Percentiles rank a stretch among this genome's conserved stretches.
phyloP scores from a whole-genome alignment of 768 basidiomycete genomes.

The Boletus rubescentipes region DNA sequence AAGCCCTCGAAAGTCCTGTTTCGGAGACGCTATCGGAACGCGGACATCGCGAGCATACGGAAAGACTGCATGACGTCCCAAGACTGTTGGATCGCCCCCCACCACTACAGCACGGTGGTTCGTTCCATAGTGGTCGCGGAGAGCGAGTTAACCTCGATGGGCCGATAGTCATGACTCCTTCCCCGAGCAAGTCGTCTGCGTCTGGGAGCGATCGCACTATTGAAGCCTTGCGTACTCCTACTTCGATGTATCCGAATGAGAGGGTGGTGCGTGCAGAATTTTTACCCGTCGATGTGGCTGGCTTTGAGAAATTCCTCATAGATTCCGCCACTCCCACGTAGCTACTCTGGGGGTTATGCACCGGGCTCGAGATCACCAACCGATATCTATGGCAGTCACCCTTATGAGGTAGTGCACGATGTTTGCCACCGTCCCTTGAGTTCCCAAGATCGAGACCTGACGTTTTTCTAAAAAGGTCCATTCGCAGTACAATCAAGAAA shows the following conservation, averaged over 20 bases:
- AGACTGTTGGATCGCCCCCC: conserved; percentile 26
- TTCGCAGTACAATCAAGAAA: conserved; percentile 27
- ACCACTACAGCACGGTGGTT: conserved; percentile 13
- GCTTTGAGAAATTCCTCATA: conserved; percentile 5
- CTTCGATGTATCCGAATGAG: conserved; percentile 20
- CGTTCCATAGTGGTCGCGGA: conserved; percentile 23
- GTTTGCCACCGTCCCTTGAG: neutral
- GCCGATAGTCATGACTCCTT: conserved; percentile 23
- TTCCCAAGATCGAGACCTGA: conserved; percentile 7
- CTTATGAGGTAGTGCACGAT: conserved; percentile 20
- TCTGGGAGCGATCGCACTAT: conserved; percentile 34
- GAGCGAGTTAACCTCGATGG: conserved; percentile 16
- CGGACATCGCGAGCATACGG: conserved; percentile 18
- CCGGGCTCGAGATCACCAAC: conserved; percentile 27
- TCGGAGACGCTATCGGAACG: conserved; percentile 26
- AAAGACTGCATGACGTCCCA: conserved; percentile 20
- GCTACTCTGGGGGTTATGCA: conserved; percentile 16
- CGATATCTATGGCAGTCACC: conserved; percentile 27
- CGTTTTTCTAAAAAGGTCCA: conserved; percentile 16
- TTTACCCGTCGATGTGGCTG: neutral
- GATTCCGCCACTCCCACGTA: conserved; percentile 32
- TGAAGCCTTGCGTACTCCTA: conserved; percentile 25
- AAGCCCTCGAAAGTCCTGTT: conserved; percentile 14
- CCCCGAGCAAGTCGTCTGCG: conserved; percentile 19
- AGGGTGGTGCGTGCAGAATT: conserved; percentile 24